Evolutionary conservation across 2,329 filamentous ascomycete species (phyloP).

Genomic region (Curvularia sp.): DNA sequence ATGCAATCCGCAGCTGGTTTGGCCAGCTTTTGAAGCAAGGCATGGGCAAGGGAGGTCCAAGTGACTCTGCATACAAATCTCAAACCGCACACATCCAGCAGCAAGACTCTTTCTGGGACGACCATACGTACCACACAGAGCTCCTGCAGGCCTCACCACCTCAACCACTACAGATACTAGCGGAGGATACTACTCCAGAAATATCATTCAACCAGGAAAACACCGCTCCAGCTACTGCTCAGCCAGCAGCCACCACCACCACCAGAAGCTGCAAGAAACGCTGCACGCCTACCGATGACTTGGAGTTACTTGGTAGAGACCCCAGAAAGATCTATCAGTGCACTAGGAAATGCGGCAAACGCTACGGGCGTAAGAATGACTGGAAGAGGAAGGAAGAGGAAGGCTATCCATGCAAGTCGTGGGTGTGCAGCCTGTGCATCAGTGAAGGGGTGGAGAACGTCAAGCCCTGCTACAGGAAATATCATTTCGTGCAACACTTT

Average conservation of each 20-base stretch:
- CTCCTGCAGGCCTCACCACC: slow-evolving; percentile 25
- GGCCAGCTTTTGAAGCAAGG: slow-evolving; percentile 48
- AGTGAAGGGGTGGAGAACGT: slow-evolving; percentile 44
- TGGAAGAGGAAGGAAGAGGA: slow-evolving; percentile 52
- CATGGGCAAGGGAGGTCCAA: slow-evolving; percentile 37
- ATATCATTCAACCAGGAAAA: slow-evolving; percentile 29
- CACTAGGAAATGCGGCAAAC: slow-evolving; percentile 49
- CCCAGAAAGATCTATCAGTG: slow-evolving; percentile 50
- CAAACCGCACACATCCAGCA: slow-evolving; percentile 42
- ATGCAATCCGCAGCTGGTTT: slow-evolving; percentile 48
- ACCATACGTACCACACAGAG: slow-evolving; percentile 25
- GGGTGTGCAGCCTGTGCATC: slow-evolving; percentile 46
- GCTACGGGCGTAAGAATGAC: slow-evolving; percentile 50
- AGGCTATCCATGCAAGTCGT: slow-evolving; percentile 47
- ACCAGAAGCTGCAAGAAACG: slow-evolving; percentile 46
- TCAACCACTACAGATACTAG: slow-evolving; percentile 14
- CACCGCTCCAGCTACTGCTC: slow-evolving; percentile 21
- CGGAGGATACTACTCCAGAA: slow-evolving; percentile 23
- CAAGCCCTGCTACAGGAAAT: slow-evolving; percentile 48
- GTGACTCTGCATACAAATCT: slow-evolving; percentile 50
- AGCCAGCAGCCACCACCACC: slow-evolving; percentile 24
- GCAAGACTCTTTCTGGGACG: slow-evolving; percentile 33
- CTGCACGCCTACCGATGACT: slow-evolving; percentile 44
- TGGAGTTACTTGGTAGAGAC: slow-evolving; percentile 40
- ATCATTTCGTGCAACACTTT: slow-evolving; percentile 51